A percentile compares a stretch with the other conserved stretches of the same genome.
These are phyloP conservation scores for Ogataea naganishii DNA, from an alignment of 805 yeast species.

Conservation along the genomic window DNA sequence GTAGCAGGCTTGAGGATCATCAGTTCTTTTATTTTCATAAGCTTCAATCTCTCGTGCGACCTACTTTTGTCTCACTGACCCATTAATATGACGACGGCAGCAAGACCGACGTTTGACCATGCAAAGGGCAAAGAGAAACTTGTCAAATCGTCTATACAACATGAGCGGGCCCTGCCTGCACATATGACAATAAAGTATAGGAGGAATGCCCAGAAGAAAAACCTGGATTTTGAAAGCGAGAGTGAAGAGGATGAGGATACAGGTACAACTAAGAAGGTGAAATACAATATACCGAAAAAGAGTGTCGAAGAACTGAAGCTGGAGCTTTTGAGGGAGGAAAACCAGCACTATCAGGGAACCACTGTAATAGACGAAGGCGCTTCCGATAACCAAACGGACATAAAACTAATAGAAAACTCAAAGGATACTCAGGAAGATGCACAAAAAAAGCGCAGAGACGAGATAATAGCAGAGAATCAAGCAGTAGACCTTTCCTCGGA, in stretches of 20 bases:
- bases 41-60: no score
- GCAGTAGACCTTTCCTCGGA: background rate
- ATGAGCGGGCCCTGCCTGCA: slow-evolving; percentile 45
- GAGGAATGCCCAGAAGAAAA: slow-evolving; percentile 12
- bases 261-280: slow-evolving; percentile 2
- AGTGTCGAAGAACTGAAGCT: slow-evolving; percentile 11
- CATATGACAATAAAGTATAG: slow-evolving; percentile 46
- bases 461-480: background rate
- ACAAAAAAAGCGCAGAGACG: slow-evolving; percentile 7
- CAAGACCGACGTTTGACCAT: slow-evolving; percentile 59
- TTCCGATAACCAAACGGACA: background rate
- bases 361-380: no score
- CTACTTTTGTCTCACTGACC: background rate
- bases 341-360: slow-evolving; percentile 1
- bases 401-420: slow-evolving; percentile 30
- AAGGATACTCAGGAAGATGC: slow-evolving; percentile 19
- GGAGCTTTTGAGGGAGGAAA: slow-evolving; percentile 10
- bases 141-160: slow-evolving; percentile 36
- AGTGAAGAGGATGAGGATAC: slow-evolving; percentile 38
- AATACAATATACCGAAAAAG: slow-evolving; percentile 7
- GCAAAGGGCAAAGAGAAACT: slow-evolving; percentile 46
- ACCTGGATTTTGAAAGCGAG: slow-evolving; percentile 29
- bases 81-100: slow-evolving; percentile 53
- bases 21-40: no score
- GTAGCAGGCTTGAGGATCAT: no score